phyloP scores from a whole-genome alignment of 495 filamentous ascomycete species.

The Talaromyces thailandensis region DNA sequence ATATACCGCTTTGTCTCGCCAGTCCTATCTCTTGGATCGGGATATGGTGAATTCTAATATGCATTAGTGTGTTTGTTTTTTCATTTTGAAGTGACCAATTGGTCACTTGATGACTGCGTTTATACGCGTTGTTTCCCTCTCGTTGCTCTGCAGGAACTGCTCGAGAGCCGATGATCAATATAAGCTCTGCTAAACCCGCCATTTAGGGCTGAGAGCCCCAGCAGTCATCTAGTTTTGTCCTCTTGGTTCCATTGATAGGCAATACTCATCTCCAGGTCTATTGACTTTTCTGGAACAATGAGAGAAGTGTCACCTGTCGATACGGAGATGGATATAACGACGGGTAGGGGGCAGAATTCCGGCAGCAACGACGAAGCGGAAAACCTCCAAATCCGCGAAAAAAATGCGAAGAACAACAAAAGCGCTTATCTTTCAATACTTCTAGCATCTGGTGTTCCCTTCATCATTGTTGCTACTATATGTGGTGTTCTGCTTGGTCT shows the following conservation, averaged over 20 bases:
- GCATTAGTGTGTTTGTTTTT: no score
- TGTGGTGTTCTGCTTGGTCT: constrained; percentile 1
- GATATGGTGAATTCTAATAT: no score
- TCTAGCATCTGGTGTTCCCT: constrained; percentile 1
- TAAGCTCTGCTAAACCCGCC: neutral
- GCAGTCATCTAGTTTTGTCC: neutral
- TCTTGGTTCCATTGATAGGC: neutral
- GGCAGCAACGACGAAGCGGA: neutral
- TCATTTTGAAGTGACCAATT: no score
- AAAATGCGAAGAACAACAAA: neutral
- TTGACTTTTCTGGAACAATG: neutral
- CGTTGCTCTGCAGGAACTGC: constrained; percentile 1
- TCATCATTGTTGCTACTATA: constrained; percentile 2
- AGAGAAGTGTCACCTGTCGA: neutral
- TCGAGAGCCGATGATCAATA: neutral
- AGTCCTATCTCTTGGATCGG: no score
- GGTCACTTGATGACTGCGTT: no score
- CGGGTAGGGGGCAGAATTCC: neutral
- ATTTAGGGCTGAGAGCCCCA: neutral
- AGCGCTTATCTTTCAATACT: constrained; percentile 2
- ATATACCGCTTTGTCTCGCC: no score
- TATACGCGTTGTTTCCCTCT: no score
- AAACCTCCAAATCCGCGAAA: neutral
- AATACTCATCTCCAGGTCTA: neutral
- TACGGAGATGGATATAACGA: neutral